These are phyloP conservation scores for Filobasidium floriforme DNA, from an alignment of 768 basidiomycete genomes.

Conservation along the genomic window DNA sequence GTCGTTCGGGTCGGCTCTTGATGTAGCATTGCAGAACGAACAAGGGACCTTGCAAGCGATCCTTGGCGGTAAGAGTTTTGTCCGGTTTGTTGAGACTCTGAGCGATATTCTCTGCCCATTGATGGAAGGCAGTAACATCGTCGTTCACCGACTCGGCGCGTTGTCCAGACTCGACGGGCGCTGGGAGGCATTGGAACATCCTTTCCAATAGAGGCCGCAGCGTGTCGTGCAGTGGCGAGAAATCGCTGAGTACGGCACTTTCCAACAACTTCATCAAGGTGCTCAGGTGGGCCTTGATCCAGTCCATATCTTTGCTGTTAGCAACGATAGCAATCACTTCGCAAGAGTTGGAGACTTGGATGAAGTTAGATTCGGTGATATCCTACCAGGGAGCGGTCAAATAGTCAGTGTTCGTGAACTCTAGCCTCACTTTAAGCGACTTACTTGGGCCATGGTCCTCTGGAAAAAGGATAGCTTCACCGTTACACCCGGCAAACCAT, in stretches of 20 bases:
- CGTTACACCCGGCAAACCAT: constrained; percentile 83
- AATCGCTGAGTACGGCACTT: constrained; percentile 76
- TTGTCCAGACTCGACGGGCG: constrained; percentile 59
- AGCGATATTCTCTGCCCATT: constrained; percentile 29
- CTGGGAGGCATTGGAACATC: constrained; percentile 65
- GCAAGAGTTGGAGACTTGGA: constrained; percentile 68
- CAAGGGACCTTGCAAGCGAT: constrained; percentile 62
- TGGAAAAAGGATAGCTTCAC: constrained; percentile 87
- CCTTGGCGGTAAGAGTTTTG: constrained; percentile 37
- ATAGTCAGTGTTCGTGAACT: not conserved
- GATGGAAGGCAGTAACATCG: constrained; percentile 20
- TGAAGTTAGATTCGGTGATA: constrained; percentile 59
- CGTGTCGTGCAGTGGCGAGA: constrained; percentile 68
- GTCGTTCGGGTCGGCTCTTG: constrained; percentile 67
- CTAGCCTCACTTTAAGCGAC: constrained; percentile 24
- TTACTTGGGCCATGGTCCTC: constrained; percentile 70
- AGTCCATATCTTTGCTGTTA: constrained; percentile 69
- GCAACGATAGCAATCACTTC: constrained; percentile 82
- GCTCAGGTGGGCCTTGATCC: constrained; percentile 66
- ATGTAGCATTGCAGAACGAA: constrained; percentile 82
- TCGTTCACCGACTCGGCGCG: constrained; percentile 45
- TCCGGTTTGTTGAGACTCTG: constrained; percentile 32
- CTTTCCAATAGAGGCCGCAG: constrained; percentile 75
- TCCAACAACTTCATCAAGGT: constrained; percentile 75
- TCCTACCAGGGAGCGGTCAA: constrained; percentile 54